These are phyloP conservation scores for Syncephalastrum monosporum DNA, from an alignment of 371 early-diverging fungal species.

Conservation along the genomic window DNA sequence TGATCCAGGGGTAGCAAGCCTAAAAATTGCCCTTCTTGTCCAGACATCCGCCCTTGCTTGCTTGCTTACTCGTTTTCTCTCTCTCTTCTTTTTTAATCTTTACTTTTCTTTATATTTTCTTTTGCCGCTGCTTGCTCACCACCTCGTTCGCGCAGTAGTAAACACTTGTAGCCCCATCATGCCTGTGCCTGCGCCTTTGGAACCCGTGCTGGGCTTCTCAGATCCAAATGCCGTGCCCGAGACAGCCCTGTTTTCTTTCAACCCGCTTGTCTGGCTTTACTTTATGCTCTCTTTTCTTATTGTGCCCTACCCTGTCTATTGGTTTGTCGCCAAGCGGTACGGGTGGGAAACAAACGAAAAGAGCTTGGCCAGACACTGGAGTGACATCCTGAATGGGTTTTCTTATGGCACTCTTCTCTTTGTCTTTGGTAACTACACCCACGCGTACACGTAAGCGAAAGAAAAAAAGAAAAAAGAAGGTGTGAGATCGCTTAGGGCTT, in stretches of 20 bases:
- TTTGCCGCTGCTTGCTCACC: too few relatives aligned
- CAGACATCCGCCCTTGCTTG: too few relatives aligned
- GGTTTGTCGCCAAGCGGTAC: conserved; percentile 54
- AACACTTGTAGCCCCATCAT: conserved; percentile 1
- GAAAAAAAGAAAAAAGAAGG: conserved; percentile 6
- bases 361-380: conserved; percentile 63
- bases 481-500: background rate
- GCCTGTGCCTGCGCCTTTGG: conserved; percentile 19
- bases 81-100: conserved; percentile 7
- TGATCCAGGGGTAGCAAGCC: too few relatives aligned
- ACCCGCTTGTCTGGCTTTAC: conserved; percentile 52
- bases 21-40: too few relatives aligned
- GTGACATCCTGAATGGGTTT: conserved; percentile 57
- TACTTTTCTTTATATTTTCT: background rate
- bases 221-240: conserved; percentile 19
- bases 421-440: conserved; percentile 81
- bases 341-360: conserved; percentile 69
- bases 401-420: conserved; percentile 70
- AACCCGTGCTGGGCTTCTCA: conserved; percentile 22
- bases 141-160: background rate
- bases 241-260: conserved; percentile 45
- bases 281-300: conserved; percentile 57
- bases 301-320: conserved; percentile 57
- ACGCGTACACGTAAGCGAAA: conserved; percentile 55
- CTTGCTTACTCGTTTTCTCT: background rate